Percentiles rank a stretch among this genome's conserved stretches.
Evolutionary conservation across 1,284 basidiomycete genomes (phyloP).

Genomic region (Coniophora puteana): DNA sequence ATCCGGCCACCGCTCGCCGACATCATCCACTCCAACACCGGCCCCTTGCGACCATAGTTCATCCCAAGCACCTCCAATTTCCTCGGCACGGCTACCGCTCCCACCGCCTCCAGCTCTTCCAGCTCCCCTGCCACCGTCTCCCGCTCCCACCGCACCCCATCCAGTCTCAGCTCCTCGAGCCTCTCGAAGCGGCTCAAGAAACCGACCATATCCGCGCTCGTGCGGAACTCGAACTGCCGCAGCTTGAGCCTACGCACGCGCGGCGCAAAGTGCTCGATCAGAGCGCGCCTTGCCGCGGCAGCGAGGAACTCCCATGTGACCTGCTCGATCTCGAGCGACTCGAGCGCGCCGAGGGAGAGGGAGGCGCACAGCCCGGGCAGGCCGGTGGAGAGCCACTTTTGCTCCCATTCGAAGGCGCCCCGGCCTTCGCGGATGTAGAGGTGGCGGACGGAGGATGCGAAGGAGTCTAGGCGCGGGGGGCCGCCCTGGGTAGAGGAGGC

Average conservation of each 20-base stretch:
- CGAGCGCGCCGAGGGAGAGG: slow-evolving; percentile 16
- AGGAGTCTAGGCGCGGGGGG: neutral
- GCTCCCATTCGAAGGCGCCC: slow-evolving; percentile 25
- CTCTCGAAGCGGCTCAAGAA: slow-evolving; percentile 24
- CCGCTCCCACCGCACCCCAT: slow-evolving; percentile 23
- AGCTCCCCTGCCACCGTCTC: slow-evolving; percentile 10
- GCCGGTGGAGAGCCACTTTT: slow-evolving; percentile 28
- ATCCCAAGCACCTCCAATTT: slow-evolving; percentile 24
- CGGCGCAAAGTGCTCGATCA: slow-evolving; percentile 23
- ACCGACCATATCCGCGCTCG: slow-evolving; percentile 23
- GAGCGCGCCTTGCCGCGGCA: slow-evolving; percentile 21
- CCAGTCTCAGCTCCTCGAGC: slow-evolving; percentile 24
- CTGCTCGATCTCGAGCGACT: slow-evolving; percentile 24
- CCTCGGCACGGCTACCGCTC: slow-evolving; percentile 15
- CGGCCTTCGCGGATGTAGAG: slow-evolving; percentile 28
- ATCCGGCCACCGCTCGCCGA: slow-evolving; percentile 12
- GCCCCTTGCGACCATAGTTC: slow-evolving; percentile 16
- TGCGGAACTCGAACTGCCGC: slow-evolving; percentile 23
- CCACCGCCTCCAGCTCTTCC: slow-evolving; percentile 2
- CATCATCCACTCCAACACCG: slow-evolving; percentile 26
- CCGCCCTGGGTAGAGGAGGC: neutral
- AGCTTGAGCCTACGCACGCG: slow-evolving; percentile 16
- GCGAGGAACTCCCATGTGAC: slow-evolving; percentile 31
- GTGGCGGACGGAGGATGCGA: slow-evolving; percentile 19
- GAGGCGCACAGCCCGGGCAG: slow-evolving; percentile 20